Conservation (phyloP, 768 basidiomycete species). For the Coprinellus micaceus region DNA sequence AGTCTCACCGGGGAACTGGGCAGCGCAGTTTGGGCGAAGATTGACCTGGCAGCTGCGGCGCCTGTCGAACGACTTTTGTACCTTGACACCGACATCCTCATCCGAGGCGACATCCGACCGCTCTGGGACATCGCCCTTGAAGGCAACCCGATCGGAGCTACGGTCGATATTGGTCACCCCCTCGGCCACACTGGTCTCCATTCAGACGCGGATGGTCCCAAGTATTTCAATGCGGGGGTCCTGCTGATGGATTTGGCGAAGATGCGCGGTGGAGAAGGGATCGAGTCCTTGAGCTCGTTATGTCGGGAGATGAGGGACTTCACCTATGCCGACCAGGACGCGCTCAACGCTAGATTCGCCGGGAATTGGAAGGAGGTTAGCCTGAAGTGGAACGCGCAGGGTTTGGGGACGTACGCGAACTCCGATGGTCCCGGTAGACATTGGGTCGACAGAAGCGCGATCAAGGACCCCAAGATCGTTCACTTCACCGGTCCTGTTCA, state of each 20-base stretch:
- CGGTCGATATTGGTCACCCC: constrained; percentile 46
- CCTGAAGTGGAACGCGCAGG: constrained; percentile 54
- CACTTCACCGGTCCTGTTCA: constrained; percentile 59
- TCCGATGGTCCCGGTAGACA: constrained; percentile 32
- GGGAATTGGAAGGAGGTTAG: constrained; percentile 38
- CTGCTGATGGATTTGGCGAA: constrained; percentile 46
- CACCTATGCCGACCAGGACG: constrained; percentile 47
- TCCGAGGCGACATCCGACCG: constrained; percentile 34
- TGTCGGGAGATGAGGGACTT: constrained; percentile 25
- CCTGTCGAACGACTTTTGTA: constrained; percentile 51
- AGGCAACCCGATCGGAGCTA: constrained; percentile 42
- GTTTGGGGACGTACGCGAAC: constrained; percentile 50
- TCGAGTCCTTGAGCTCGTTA: constrained; percentile 23
- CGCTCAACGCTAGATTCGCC: constrained; percentile 44
- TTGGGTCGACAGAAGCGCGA: constrained; percentile 26
- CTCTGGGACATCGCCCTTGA: constrained; percentile 46
- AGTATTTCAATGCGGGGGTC: constrained; percentile 58
- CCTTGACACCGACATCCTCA: constrained; percentile 50
- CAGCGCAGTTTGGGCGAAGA: constrained; percentile 42
- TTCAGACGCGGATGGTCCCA: constrained; percentile 8
- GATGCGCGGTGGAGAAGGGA: constrained; percentile 20
- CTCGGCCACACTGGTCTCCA: constrained; percentile 38
- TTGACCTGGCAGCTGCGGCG: constrained; percentile 42
- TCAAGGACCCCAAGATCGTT: constrained; percentile 43
- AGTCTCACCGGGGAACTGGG: constrained; percentile 27